Percentiles rank a stretch among this genome's conserved stretches.
Evolutionary conservation across 208 protist species (phyloP).

Genomic region (Trypanosoma congolense): DNA sequence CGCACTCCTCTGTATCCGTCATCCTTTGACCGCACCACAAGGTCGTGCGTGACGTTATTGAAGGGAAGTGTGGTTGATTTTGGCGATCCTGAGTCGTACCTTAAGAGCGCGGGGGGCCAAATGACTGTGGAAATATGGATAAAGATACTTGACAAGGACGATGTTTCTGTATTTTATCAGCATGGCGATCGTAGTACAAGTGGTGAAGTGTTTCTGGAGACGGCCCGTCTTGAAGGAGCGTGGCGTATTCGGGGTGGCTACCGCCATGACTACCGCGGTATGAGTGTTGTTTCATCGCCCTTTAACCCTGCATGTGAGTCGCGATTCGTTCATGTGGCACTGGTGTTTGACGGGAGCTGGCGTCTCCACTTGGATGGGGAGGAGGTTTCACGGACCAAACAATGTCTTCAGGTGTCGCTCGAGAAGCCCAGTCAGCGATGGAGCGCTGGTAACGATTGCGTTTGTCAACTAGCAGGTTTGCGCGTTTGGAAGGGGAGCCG

Average conservation of each 20-base stretch:
- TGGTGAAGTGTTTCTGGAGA: conserved; percentile 89
- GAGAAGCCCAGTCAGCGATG: conserved; percentile 71
- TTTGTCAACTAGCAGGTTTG: conserved; percentile 69
- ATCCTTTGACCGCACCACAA: conserved; percentile 15
- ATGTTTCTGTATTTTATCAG: conserved; percentile 77
- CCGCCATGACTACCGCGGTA: conserved; percentile 78
- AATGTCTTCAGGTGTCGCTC: conserved; percentile 68
- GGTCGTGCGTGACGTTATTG: conserved; percentile 54
- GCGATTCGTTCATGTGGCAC: conserved; percentile 68
- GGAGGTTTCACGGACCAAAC: conserved; percentile 57
- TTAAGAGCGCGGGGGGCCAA: conserved; percentile 67
- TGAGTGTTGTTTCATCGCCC: conserved; percentile 66
- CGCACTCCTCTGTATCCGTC: conserved; percentile 25
- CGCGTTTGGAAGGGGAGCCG: conserved; percentile 76
- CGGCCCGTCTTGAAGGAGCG: conserved; percentile 60
- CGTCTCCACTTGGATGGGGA: conserved; percentile 74
- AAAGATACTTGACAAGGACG: conserved; percentile 69
- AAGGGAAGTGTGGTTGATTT: conserved; percentile 73
- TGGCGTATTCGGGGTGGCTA: conserved; percentile 83
- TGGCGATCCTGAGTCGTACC: conserved; percentile 51
- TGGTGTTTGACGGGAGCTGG: conserved; percentile 89
- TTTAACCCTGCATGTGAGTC: conserved; percentile 54
- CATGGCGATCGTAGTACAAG: conserved; percentile 85
- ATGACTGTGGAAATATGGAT: conserved; percentile 86
- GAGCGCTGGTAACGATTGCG: conserved; percentile 71